These are phyloP conservation scores for Castanea sativa DNA, from an alignment of 306 rosid genomes.

Conservation along the genomic window DNA sequence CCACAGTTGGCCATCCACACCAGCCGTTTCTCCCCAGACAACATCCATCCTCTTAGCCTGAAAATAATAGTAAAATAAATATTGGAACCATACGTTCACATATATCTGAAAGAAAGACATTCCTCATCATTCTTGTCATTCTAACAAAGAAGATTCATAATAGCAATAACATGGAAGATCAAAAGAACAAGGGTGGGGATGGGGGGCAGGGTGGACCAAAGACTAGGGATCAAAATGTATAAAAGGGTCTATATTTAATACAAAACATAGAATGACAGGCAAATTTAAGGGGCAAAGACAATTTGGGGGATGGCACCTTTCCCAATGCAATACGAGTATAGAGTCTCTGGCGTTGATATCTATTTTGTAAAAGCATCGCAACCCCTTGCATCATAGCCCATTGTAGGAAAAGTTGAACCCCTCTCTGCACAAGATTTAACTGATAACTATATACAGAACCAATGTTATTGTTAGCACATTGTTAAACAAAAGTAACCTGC, in stretches of 20 bases:
- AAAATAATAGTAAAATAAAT: slow-evolving; percentile 24
- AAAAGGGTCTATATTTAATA: not conserved
- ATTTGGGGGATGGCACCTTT: slow-evolving; percentile 57
- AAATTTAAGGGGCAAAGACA: not conserved
- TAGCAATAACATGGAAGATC: not conserved
- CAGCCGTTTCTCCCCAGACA: slow-evolving; percentile 99
- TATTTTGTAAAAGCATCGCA: slow-evolving; percentile 95
- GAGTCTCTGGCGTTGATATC: slow-evolving; percentile 98
- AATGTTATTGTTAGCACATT: not conserved
- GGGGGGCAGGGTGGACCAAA: not conserved
- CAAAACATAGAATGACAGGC: slow-evolving; percentile 10
- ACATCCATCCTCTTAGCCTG: slow-evolving; percentile 99
- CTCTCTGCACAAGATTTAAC: slow-evolving; percentile 62
- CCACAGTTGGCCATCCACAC: slow-evolving; percentile 96
- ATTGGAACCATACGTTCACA: slow-evolving; percentile 5
- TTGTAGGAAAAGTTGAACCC: slow-evolving; percentile 91
- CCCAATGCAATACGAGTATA: slow-evolving; percentile 98
- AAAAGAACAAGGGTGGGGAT: not conserved
- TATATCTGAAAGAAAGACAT: not conserved
- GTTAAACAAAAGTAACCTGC: slow-evolving; percentile 53
- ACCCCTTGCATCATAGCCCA: slow-evolving; percentile 99
- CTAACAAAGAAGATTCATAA: not conserved
- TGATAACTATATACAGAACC: not conserved
- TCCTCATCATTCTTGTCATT: not conserved
- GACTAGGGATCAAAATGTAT: not conserved